Conservation (phyloP, 1,139 yeast species). For the Yamadazyma membranifaciens region DNA sequence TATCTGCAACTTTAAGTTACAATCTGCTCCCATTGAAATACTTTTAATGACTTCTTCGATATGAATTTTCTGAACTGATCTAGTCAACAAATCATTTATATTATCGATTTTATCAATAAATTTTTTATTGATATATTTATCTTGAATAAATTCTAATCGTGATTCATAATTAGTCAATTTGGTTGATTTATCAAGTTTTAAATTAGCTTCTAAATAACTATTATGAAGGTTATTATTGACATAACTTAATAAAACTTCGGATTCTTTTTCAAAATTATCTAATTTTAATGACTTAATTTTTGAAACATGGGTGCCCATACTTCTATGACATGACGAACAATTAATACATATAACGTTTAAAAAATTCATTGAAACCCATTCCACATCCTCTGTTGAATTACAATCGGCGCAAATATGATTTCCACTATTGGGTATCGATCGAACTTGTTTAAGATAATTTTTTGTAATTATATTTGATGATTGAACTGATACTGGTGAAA, state of each 20-base stretch:
- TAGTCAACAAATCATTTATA: conserved; percentile 28
- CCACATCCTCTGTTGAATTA: conserved; percentile 61
- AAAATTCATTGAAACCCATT: conserved; percentile 84
- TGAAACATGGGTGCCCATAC: conserved; percentile 51
- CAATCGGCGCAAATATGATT: conserved; percentile 81
- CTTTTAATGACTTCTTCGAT: conserved; percentile 44
- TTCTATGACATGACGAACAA: conserved; percentile 66
- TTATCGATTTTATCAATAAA: conserved; percentile 30
- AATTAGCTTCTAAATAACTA: conserved; percentile 32
- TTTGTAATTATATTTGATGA: conserved; percentile 21
- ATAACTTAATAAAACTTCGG: conserved; percentile 35
- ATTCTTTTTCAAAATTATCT: conserved; percentile 47
- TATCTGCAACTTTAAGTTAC: conserved; percentile 37
- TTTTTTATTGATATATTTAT: conserved; percentile 47
- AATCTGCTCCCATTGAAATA: conserved; percentile 51
- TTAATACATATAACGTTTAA: conserved; percentile 75
- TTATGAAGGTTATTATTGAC: conserved; percentile 43
- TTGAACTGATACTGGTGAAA: conserved; percentile 33
- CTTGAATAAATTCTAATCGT: conserved; percentile 43
- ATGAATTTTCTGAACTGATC: conserved; percentile 52
- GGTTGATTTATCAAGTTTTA: conserved; percentile 19
- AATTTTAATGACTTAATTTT: conserved; percentile 50
- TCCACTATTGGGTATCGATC: conserved; percentile 46
- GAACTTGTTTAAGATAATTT: conserved; percentile 43
- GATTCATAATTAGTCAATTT: conserved; percentile 35